phyloP scores from a whole-genome alignment of 148 eudicot species.

The Spergularia marina region DNA sequence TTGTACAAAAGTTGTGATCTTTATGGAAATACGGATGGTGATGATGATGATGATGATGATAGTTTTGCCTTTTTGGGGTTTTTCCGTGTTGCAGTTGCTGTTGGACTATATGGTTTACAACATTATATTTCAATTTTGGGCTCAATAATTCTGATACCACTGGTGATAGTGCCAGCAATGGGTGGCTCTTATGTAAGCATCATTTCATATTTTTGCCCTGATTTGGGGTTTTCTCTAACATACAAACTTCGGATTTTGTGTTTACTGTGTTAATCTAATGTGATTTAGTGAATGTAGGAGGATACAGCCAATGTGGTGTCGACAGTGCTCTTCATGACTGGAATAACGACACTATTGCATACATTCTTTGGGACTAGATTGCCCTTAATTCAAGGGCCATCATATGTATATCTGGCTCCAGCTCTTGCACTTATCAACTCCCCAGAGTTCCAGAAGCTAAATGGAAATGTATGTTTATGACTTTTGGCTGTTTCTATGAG shows the following conservation, averaged over 20 bases:
- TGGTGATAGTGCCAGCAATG: conserved; percentile 95
- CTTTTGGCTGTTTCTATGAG: neutral
- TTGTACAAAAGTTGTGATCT: conserved; percentile 15
- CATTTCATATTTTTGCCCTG: conserved; percentile 7
- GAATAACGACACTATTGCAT: conserved; percentile 86
- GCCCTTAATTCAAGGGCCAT: conserved; percentile 96
- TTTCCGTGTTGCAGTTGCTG: conserved; percentile 59
- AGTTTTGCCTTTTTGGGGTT: conserved; percentile 20
- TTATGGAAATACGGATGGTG: neutral
- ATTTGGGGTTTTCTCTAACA: neutral
- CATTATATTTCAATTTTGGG: conserved; percentile 90
- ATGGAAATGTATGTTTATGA: conserved; percentile 64
- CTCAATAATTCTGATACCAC: conserved; percentile 82
- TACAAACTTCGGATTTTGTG: conserved; percentile 4
- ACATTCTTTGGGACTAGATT: conserved; percentile 81
- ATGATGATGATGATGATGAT: neutral
- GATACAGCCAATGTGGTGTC: conserved; percentile 90
- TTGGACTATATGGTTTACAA: conserved; percentile 86
- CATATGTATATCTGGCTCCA: conserved; percentile 91
- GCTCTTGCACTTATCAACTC: conserved; percentile 90
- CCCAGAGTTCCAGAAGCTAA: conserved; percentile 79
- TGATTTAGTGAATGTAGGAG: conserved; percentile 69
- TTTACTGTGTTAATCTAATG: conserved; percentile 45
- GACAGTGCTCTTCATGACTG: conserved; percentile 84
- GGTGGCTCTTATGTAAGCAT: conserved; percentile 86